phyloP scores from a whole-genome alignment of 345 rosid genomes.

The Raphanus sativus region DNA sequence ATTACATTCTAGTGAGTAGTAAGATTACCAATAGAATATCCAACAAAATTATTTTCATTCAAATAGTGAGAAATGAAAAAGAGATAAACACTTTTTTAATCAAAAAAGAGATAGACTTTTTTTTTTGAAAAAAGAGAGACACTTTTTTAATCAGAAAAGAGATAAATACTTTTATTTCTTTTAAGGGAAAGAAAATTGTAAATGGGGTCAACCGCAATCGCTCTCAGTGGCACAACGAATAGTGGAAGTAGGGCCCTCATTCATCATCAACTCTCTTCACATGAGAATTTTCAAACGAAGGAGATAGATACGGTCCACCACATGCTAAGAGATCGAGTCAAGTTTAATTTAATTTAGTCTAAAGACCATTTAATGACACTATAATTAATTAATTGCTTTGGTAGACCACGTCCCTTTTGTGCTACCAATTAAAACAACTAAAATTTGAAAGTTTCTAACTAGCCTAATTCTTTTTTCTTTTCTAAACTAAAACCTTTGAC shows the following conservation, averaged over 20 bases:
- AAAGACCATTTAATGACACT: slow-evolving; percentile 9
- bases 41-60: not conserved
- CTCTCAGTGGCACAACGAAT: slow-evolving; percentile 25
- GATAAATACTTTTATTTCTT: not conserved
- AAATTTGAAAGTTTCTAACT: slow-evolving; percentile 12
- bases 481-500: slow-evolving; percentile 26
- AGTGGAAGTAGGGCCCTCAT: slow-evolving; percentile 28
- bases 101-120: not conserved
- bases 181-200: not conserved
- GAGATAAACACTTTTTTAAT: not conserved
- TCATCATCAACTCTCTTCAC: slow-evolving; percentile 29
- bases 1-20: slow-evolving; percentile 26
- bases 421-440: slow-evolving; percentile 5
- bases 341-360: slow-evolving; percentile 34
- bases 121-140: not conserved
- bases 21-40: slow-evolving; percentile 2
- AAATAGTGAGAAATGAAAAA: not conserved
- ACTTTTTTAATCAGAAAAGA: not conserved
- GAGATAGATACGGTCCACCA: slow-evolving; percentile 38
- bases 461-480: not conserved
- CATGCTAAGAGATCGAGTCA: slow-evolving; percentile 29
- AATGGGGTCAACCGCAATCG: slow-evolving; percentile 40
- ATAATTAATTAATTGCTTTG: not conserved
- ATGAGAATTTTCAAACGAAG: slow-evolving; percentile 45
- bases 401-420: slow-evolving; percentile 24